These are phyloP conservation scores for Roridomyces roridus DNA, from an alignment of 768 basidiomycete genomes.

Conservation along the genomic window DNA sequence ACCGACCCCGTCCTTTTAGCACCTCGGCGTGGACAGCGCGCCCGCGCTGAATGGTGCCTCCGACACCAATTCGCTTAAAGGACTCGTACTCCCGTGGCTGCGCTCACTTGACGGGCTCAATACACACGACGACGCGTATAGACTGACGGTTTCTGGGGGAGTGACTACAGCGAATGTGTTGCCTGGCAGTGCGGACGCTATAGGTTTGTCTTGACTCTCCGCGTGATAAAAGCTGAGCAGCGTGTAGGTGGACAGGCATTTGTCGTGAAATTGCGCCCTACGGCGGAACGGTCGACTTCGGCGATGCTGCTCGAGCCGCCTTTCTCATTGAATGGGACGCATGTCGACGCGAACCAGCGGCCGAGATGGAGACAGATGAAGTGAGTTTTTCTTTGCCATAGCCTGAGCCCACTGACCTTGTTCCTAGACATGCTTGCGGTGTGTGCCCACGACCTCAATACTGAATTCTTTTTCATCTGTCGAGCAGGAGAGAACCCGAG, in stretches of 20 bases:
- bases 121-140: constrained; percentile 71
- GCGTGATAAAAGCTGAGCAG: too few relatives aligned
- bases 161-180: constrained; percentile 80
- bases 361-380: constrained; percentile 80
- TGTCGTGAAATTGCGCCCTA: constrained; percentile 76
- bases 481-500: constrained; percentile 23
- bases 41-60: constrained; percentile 46
- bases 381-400: constrained; percentile 38
- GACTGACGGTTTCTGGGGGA: constrained; percentile 66
- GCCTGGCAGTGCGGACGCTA: constrained; percentile 68
- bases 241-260: constrained; percentile 74
- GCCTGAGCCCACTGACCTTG: background rate
- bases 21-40: constrained; percentile 50
- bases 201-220: too few relatives aligned
- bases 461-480: background rate
- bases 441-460: constrained; percentile 49
- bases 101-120: constrained; percentile 78
- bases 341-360: constrained; percentile 34
- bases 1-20: too few relatives aligned
- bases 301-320: constrained; percentile 81
- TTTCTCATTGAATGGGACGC: constrained; percentile 50
- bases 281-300: constrained; percentile 68
- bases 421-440: constrained; percentile 69
- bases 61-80: constrained; percentile 64
- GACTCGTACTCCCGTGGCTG: constrained; percentile 64